Evolutionary conservation across 345 rosid genomes (phyloP), one percentile per base, ranked within the genome.

Genomic region (Eucalyptus cloeziana): DNA sequence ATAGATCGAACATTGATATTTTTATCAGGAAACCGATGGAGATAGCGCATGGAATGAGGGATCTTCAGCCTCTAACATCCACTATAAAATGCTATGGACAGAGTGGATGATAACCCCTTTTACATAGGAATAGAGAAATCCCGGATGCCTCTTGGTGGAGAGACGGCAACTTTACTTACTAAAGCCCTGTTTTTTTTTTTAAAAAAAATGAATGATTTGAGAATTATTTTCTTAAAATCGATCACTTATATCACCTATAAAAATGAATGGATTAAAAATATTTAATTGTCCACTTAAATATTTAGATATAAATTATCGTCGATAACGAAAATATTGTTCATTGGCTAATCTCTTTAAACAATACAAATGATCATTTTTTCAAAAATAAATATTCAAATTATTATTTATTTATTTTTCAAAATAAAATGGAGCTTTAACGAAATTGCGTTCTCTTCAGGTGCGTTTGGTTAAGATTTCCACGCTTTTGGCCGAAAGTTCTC

Each of bases 351-450:
- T 19, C 7, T 40, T 76, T 37, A 76, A 76, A 44, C 1, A 0
- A 21, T 14, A 14, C 1, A 10, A 10, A 13, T 0, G 5, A 6
- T 71, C 4, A 69, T 33, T 71, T 69, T 5, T 64, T 19, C 3
- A 3, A 12, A 14, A 12, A 64, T 3, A 7, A 52, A 52, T 2
- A 2, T 14, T 64, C 19, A 14, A n/a, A 7, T 64, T 2, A 30
- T 64, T 1, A 64, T n/a, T 64, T 64, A 64, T n/a, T n/a, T n/a
- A 19, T 52, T n/a, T 64, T 30, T 12, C 31, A 13, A 60, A 69
- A 33, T 9, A 52, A 33, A 33, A 69, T 10, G 7, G 19, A 69
- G 10, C 13, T 33, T n/a, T 64, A n/a, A 64, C 9, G 40, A 16
- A 69, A 33, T 69, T 69, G 80, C 44, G 40, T 33, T 33, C 24